These are phyloP conservation scores for Fomes fomentarius DNA, from an alignment of 1,284 basidiomycete species.

Conservation along the genomic window DNA sequence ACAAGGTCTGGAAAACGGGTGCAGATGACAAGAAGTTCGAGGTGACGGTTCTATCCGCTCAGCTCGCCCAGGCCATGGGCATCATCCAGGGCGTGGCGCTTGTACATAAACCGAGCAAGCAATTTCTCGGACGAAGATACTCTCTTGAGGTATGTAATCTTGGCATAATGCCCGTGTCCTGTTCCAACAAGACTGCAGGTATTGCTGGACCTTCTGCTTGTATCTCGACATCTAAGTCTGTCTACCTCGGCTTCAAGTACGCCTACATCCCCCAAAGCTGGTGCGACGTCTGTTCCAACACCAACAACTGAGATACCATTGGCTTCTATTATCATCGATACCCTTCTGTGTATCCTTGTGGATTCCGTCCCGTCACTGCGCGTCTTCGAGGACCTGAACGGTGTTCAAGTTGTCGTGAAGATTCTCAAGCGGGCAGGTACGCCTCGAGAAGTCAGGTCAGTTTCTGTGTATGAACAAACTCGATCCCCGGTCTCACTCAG, in stretches of 20 bases:
- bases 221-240: conserved; percentile 59
- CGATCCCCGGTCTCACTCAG: neutral
- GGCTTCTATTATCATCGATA: conserved; percentile 75
- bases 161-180: neutral
- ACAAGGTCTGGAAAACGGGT: too few relatives aligned
- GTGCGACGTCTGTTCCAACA: conserved; percentile 19
- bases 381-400: conserved; percentile 74
- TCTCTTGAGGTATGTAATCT: conserved; percentile 65
- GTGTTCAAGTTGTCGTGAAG: conserved; percentile 80
- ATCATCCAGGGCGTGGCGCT: conserved; percentile 83
- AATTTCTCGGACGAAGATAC: conserved; percentile 68
- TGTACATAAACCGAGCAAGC: conserved; percentile 70
- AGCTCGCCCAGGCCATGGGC: conserved; percentile 60
- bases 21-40: conserved; percentile 47
- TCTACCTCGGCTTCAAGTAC: conserved; percentile 27
- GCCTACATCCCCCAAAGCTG: conserved; percentile 19
- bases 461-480: conserved; percentile 4
- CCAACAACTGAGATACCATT: conserved; percentile 33
- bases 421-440: conserved; percentile 83
- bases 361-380: conserved; percentile 77
- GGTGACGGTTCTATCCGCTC: conserved; percentile 45
- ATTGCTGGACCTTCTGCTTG: conserved; percentile 68
- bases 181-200: conserved; percentile 41
- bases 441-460: conserved; percentile 81
- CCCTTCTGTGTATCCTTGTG: conserved; percentile 82